Evolutionary conservation across 164 flowering plant genomes (phyloP), one percentile per base, ranked within the genome.

Genomic region (Umbellularia californica): DNA sequence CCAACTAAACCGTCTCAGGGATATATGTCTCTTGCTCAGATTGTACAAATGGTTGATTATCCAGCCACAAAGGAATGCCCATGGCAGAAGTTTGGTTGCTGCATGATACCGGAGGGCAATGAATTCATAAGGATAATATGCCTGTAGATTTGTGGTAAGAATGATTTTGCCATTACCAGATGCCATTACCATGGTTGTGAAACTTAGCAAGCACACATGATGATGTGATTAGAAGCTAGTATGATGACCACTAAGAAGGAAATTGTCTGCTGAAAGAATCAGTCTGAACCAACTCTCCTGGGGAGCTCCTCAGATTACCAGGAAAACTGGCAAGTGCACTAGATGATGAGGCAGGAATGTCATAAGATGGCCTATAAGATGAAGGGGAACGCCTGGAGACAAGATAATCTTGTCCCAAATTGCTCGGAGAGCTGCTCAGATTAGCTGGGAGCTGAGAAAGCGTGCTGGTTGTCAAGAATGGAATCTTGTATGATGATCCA

Each of bases 81-180:
- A 63, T 33, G 75, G 62, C n/a, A 25, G 68, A 71, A 27, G 68
- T 58, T 41, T n/a, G n/a, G 52, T 50, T 70, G 51, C 73, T 62
- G 58, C 73, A 27, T 24, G 17, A 20, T 12, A 67, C 5, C 24
- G 2, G 24, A 28, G 58, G n/a, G 50, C 23, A 15, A 67, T 72
- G 75, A 63, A 68, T 23, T 22, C 67, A 71, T 15, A 50, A 65
- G 14, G 66, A 69, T 6, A 11, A 30, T 33, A 9, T 70, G 58
- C 60, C 70, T 75, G 30, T 28, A 71, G 76, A 50, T 72, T 27
- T 24, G n/a, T 13, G 64, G 63, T 47, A 50, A 41, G 73, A 73
- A 23, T 65, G 73, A 51, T 14, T 72, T 60, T 60, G 15, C 13
- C 60, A 72, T 41, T 41, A 41, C 23, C 35, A 55, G n/a, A 55